Evolutionary conservation across 805 yeast genomes (phyloP).

Genomic region (Brettanomyces nanus): DNA sequence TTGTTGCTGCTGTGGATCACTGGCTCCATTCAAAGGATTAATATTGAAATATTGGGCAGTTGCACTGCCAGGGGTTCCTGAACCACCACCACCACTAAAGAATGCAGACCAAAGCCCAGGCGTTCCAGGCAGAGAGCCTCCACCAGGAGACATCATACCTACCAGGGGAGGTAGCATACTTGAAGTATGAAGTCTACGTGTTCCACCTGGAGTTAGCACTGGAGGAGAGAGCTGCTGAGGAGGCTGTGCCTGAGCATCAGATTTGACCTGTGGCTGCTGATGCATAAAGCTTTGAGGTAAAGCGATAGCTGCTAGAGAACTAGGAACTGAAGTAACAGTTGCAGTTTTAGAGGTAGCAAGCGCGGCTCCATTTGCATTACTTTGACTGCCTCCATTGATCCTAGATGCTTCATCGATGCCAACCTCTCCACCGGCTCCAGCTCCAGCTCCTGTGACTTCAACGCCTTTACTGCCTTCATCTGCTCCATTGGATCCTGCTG

Average conservation of each 20-base stretch:
- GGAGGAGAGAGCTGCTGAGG: slow-evolving; percentile 31
- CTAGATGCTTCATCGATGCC: no score
- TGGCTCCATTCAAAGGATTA: not conserved
- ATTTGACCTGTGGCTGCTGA: slow-evolving; percentile 17
- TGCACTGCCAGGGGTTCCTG: slow-evolving; percentile 1
- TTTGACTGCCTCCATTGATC: no score
- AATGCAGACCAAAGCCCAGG: slow-evolving; percentile 47
- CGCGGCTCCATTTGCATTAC: no score
- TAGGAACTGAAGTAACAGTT: slow-evolving; percentile 3
- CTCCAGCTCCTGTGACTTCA: no score
- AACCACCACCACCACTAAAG: slow-evolving; percentile 24
- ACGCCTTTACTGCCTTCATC: no score
- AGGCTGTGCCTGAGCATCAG: slow-evolving; percentile 12
- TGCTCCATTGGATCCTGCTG: not conserved
- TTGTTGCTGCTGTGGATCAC: not conserved
- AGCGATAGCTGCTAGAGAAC: no score
- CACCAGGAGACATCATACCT: slow-evolving; percentile 37
- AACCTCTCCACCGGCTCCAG: no score
- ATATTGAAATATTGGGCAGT: slow-evolving; percentile 4
- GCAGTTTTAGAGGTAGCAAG: not conserved
- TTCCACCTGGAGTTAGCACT: slow-evolving; percentile 46
- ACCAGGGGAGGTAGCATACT: slow-evolving; percentile 39
- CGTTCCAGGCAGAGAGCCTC: slow-evolving; percentile 38
- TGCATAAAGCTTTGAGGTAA: no score
- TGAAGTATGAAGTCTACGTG: slow-evolving; percentile 25